Base-by-base conservation (phyloP, 768 basidiomycete genomes). In the Kwoniella mangroviensis region DNA sequence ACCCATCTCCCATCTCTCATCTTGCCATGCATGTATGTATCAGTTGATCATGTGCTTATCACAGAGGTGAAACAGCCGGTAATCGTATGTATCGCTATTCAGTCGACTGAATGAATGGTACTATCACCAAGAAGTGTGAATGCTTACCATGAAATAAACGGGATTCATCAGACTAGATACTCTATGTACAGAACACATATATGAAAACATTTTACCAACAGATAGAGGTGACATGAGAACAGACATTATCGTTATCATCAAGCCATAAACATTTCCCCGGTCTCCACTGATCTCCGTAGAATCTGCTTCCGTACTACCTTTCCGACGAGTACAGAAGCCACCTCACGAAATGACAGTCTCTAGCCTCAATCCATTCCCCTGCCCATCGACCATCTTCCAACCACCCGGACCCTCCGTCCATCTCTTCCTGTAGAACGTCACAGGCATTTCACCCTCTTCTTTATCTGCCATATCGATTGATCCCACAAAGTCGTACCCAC, bases 401-500 rank as follows among this genome's bases (percentile, higher is more conserved):
- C 42, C 53, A 11, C 22, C 41, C 24, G 19, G 17, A 17, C 19
- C n/a, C 11, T 53, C 40, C 24, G 54, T 7, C 69, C 72, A 68
- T 63, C 52, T 66, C 45, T 62, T 64, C 59, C 79, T 60, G 53
- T 76, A 80, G 63, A 80, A 80, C 7, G 68, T 76, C 5, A 70
- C 71, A 7, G 79, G 73, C 75, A 80, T 73, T 58, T 80, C 77
- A 1, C 69, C 77, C 55, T 80, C 79, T 26, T 80, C 79, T 58
- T 53, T 69, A 62, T 80, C 79, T 22, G 74, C 71, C 79, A 78
- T 80, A 49, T 78, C 76, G 24, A 80, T 73, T 42, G 67, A 72
- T 5, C 77, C 77, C 19, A 78, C 77, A 51, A 76, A 76, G 54
- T 80, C 79, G 63, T 80, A 80, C 17, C 77, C 76, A 9, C 59